Percentiles rank a stretch among this genome's conserved stretches.
These are phyloP conservation scores for Penicillium sp. DNA, from an alignment of 2,329 filamentous ascomycete genomes.

Conservation along the genomic window DNA sequence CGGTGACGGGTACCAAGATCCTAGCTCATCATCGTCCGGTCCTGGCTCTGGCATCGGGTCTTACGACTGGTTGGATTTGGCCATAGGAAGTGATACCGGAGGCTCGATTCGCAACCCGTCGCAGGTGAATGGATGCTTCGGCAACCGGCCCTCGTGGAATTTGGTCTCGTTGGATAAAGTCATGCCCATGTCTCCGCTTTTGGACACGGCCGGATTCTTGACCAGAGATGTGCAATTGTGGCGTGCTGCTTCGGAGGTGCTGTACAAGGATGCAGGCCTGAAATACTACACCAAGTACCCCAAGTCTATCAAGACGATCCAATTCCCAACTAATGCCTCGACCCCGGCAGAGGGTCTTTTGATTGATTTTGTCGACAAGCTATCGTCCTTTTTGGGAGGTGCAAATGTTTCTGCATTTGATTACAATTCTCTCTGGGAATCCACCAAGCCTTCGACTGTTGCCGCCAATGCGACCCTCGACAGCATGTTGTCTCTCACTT, in stretches of 20 bases:
- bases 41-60: constrained; percentile 27
- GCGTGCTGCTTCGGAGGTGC: constrained; percentile 40
- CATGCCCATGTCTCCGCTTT: constrained; percentile 44
- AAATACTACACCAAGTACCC: constrained; percentile 33
- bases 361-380: not conserved
- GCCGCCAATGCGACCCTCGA: not conserved
- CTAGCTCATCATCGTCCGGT: constrained; percentile 24
- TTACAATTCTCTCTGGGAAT: not conserved
- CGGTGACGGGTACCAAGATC: constrained; percentile 36
- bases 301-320: constrained; percentile 18
- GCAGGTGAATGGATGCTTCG: constrained; percentile 49
- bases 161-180: constrained; percentile 43
- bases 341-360: not conserved
- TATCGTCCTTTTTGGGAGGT: not conserved
- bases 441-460: not conserved
- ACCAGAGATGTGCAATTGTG: constrained; percentile 22
- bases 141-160: constrained; percentile 49
- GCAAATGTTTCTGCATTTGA: not conserved
- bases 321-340: not conserved
- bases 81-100: constrained; percentile 45
- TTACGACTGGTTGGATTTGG: constrained; percentile 47
- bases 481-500: not conserved
- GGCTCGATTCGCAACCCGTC: constrained; percentile 46
- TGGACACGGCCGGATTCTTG: constrained; percentile 49
- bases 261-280: constrained; percentile 38